phyloP scores from a whole-genome alignment of 352 stramenopile genomes.

The Pythium periplocum region DNA sequence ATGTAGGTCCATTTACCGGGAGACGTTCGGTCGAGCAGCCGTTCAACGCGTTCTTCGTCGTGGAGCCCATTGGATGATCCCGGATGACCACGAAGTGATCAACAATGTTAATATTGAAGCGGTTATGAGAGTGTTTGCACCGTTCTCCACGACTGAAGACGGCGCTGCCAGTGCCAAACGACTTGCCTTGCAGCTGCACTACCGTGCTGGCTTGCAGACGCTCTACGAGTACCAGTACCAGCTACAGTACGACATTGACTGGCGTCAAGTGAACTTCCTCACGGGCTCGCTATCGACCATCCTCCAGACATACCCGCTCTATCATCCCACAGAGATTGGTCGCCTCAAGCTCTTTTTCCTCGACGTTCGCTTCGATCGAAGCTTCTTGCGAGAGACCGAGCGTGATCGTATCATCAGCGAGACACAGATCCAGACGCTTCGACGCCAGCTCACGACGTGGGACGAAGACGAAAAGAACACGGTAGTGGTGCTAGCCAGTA shows the following conservation, averaged over 20 bases:
- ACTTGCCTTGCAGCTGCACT: conserved; percentile 37
- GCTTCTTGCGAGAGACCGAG: conserved; percentile 21
- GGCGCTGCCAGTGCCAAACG: conserved; percentile 13
- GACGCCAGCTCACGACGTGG: conserved; percentile 10
- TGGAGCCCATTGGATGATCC: conserved; percentile 75
- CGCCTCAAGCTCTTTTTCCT: conserved; percentile 57
- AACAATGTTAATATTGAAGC: conserved; percentile 67
- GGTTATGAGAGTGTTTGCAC: conserved; percentile 26
- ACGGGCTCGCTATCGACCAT: conserved; percentile 27
- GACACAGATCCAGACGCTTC: conserved; percentile 15
- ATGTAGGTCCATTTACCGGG: conserved; percentile 57
- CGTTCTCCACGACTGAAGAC: not conserved
- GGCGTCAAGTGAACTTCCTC: conserved; percentile 35
- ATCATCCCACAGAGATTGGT: conserved; percentile 34
- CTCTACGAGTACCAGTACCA: conserved; percentile 77
- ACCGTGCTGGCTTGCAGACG: conserved; percentile 45
- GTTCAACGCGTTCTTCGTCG: conserved; percentile 47
- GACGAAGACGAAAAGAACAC: conserved; percentile 10
- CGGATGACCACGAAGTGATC: conserved; percentile 72
- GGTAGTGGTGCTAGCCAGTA: conserved; percentile 37
- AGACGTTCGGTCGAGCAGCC: conserved; percentile 38
- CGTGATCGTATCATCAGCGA: conserved; percentile 25
- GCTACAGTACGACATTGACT: conserved; percentile 38
- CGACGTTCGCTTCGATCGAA: conserved; percentile 61
- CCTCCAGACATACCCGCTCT: conserved; percentile 27